These are phyloP conservation scores for Cytospora leucostoma DNA, from an alignment of 2,329 filamentous ascomycete genomes.

Conservation along the genomic window DNA sequence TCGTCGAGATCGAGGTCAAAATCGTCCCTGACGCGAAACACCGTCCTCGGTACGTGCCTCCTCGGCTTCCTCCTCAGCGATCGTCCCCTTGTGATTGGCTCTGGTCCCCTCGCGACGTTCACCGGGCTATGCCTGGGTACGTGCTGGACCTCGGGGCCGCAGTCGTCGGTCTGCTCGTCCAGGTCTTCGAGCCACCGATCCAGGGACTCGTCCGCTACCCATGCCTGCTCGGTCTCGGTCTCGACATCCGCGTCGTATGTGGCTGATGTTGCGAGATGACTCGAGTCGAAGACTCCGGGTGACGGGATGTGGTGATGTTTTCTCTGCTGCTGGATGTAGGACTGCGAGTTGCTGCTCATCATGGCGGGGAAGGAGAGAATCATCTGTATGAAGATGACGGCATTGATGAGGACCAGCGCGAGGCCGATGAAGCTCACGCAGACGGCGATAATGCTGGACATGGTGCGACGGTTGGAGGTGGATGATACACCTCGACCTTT, in stretches of 20 bases:
- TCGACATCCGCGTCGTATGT: not conserved
- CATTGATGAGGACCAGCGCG: slow-evolving; percentile 17
- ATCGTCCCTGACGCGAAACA: slow-evolving; percentile 14
- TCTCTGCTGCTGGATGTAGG: slow-evolving; percentile 27
- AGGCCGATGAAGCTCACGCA: slow-evolving; percentile 27
- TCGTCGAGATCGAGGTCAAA: slow-evolving; percentile 1
- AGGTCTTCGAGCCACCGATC: slow-evolving; percentile 21
- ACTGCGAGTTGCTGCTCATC: slow-evolving; percentile 27
- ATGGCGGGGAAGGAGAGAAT: slow-evolving; percentile 26
- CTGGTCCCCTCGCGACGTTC: not conserved
- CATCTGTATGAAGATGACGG: slow-evolving; percentile 26
- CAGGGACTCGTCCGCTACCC: slow-evolving; percentile 10
- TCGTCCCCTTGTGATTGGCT: slow-evolving; percentile 23
- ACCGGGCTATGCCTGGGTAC: not conserved
- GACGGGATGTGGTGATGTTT: slow-evolving; percentile 22
- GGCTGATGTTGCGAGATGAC: not conserved
- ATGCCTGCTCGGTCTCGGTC: slow-evolving; percentile 15
- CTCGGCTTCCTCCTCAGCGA: slow-evolving; percentile 23
- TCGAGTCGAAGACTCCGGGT: slow-evolving; percentile 1
- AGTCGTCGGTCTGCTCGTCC: slow-evolving; percentile 16
- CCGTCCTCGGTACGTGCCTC: slow-evolving; percentile 11
- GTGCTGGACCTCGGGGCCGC: not conserved
- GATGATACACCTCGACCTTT: not conserved
- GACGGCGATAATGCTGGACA: slow-evolving; percentile 27
- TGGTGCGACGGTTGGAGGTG: not conserved